Evolutionary conservation across 129 eudicot genomes (phyloP).

Genomic region (Gnaphalium uliginosum): DNA sequence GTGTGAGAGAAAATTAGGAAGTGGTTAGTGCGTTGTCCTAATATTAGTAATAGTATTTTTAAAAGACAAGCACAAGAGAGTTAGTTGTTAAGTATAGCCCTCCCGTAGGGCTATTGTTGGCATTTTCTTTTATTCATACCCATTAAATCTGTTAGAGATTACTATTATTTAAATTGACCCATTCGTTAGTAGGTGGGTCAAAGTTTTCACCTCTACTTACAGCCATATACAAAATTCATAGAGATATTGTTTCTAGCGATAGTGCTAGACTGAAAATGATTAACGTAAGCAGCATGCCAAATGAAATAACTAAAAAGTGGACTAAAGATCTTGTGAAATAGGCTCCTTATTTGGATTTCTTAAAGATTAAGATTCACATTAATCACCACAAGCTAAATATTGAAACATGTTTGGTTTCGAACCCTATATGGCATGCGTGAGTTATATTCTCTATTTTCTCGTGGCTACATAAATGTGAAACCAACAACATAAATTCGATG

Average conservation of each 20-base stretch:
- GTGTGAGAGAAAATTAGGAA: background rate
- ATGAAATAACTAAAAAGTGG: background rate
- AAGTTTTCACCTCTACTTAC: background rate
- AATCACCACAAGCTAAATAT: background rate
- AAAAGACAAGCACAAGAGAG: background rate
- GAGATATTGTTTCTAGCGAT: background rate
- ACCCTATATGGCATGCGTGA: background rate
- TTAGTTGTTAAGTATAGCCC: background rate
- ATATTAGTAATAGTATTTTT: too few relatives aligned
- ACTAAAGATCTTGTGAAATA: background rate
- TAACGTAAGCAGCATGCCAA: background rate
- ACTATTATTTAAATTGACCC: background rate
- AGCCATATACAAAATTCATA: background rate
- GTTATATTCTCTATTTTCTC: background rate
- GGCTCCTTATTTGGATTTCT: background rate
- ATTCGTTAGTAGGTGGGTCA: background rate
- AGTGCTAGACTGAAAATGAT: background rate
- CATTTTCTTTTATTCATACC: background rate
- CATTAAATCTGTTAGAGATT: background rate
- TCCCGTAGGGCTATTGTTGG: background rate
- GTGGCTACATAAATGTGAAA: background rate
- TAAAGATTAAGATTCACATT: background rate
- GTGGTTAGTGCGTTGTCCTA: background rate
- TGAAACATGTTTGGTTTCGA: background rate
- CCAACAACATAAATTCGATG: background rate